These are phyloP conservation scores for Cladophialophora immunda DNA, from an alignment of 2,329 filamentous ascomycete genomes.

Conservation along the genomic window DNA sequence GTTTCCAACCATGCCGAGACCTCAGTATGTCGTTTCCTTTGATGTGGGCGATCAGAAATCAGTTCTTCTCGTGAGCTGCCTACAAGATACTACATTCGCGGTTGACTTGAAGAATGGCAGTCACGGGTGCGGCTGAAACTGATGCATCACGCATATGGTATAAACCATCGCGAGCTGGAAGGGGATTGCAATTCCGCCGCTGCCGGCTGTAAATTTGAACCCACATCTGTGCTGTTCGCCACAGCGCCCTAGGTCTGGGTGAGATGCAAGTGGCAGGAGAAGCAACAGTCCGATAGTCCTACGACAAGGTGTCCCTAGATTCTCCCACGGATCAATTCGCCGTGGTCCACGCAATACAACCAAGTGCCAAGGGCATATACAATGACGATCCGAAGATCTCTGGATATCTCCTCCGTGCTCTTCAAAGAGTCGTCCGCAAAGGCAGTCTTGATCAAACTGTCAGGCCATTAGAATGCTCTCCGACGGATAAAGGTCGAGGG, in stretches of 20 bases:
- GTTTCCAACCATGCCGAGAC: neutral
- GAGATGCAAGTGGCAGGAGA: slow-evolving; percentile 1
- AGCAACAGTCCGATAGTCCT: neutral
- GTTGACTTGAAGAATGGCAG: neutral
- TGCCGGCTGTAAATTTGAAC: neutral
- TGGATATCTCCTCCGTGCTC: neutral
- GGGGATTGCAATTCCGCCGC: slow-evolving; percentile 4
- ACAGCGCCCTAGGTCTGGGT: neutral
- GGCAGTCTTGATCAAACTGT: neutral
- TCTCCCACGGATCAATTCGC: neutral
- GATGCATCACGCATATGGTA: neutral
- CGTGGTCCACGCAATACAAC: neutral
- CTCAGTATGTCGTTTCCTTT: neutral
- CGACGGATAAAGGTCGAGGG: neutral
- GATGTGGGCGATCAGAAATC: neutral
- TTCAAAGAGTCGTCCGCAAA: neutral
- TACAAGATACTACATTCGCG: neutral
- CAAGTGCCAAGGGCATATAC: neutral
- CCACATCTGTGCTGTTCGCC: neutral
- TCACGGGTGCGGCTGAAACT: neutral
- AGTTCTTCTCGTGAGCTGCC: neutral
- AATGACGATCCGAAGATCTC: neutral
- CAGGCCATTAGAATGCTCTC: neutral
- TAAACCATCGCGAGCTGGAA: neutral
- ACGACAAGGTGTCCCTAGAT: neutral